Evolutionary conservation across 192 early-diverging fungal species (phyloP).

Genomic region (Gamsiella multidivaricata): DNA sequence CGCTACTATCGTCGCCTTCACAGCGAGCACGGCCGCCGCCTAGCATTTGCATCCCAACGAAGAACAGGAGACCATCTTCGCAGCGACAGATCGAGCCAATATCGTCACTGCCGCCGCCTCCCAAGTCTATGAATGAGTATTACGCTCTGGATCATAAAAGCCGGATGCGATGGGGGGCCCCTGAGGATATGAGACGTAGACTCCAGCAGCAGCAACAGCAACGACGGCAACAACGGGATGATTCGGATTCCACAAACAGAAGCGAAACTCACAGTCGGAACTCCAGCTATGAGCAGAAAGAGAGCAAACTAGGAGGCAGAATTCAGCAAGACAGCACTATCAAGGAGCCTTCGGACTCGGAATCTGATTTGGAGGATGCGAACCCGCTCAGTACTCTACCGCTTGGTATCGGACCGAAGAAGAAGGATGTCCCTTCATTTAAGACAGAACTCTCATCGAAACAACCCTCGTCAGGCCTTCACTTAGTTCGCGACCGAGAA

Average conservation of each 20-base stretch:
- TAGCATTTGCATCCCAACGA: no score
- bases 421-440: background rate
- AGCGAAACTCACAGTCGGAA: constrained; percentile 3
- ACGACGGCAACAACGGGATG: no score
- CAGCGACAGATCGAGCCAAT: background rate
- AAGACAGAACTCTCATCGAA: background rate
- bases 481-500: no score
- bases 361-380: constrained; percentile 16
- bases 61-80: no score
- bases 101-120: background rate
- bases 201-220: no score
- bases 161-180: no score
- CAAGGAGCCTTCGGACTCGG: constrained; percentile 2
- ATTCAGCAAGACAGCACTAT: background rate
- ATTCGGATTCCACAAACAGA: no score
- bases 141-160: background rate
- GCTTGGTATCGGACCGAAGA: background rate
- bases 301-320: background rate
- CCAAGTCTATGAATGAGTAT: background rate
- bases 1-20: no score
- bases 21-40: no score
- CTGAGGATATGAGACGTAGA: no score
- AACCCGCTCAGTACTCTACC: background rate
- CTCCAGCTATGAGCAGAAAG: background rate
- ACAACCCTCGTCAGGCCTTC: background rate